phyloP scores from a whole-genome alignment of 345 rosid genomes.

The Eucalyptus shirleyi region DNA sequence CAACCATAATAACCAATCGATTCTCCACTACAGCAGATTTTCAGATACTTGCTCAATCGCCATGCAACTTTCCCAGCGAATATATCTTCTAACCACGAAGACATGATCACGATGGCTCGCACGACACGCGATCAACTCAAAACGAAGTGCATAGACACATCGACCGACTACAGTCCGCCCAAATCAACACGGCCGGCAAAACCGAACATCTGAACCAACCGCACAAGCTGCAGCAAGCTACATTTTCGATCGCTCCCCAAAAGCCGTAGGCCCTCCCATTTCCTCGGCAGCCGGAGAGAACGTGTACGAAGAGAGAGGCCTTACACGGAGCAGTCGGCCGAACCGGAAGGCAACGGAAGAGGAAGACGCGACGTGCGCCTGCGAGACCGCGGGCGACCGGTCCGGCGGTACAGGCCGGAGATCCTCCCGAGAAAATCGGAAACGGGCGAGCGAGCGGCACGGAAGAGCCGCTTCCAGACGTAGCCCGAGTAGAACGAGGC shows the following conservation, averaged over 20 bases:
- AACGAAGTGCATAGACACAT: neutral
- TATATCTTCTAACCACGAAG: neutral
- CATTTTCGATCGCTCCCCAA: neutral
- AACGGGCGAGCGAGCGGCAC: conserved; percentile 18
- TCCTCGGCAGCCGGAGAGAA: neutral
- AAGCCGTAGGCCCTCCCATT: neutral
- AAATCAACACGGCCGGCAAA: neutral
- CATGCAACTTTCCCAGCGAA: neutral
- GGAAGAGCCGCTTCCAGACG: conserved; percentile 35
- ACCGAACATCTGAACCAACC: neutral
- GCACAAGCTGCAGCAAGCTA: neutral
- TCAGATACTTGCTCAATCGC: neutral
- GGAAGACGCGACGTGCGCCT: conserved; percentile 33
- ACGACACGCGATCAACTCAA: neutral
- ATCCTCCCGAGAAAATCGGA: conserved; percentile 35
- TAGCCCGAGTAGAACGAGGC: conserved; percentile 38
- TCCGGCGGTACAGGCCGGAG: conserved; percentile 34
- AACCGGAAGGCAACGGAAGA: conserved; percentile 54
- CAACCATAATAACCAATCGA: neutral
- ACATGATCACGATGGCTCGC: neutral
- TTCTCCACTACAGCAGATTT: neutral
- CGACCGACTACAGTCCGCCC: neutral
- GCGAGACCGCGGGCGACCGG: conserved; percentile 3
- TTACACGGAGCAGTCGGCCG: conserved; percentile 36
- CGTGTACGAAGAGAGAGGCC: neutral